A percentile compares a stretch with the other conserved stretches of the same genome.
Evolutionary conservation across 352 stramenopile species (phyloP).

Genomic region (Phytophthora aleatoria): DNA sequence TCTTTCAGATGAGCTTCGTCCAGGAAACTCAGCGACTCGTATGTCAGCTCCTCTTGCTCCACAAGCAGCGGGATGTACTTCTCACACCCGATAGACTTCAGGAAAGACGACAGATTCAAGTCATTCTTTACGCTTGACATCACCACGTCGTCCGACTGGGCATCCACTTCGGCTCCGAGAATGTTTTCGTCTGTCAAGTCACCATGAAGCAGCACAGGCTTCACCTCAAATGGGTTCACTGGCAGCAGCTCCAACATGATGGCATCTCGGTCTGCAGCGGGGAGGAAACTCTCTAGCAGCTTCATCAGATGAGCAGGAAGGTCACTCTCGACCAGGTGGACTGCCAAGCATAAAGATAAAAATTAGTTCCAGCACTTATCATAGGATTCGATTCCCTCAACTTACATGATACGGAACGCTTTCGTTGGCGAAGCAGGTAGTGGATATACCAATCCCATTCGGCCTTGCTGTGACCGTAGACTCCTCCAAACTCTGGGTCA

Average conservation of each 20-base stretch:
- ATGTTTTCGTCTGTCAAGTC: conserved; percentile 90
- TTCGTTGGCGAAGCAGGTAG: conserved; percentile 76
- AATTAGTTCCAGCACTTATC: neutral
- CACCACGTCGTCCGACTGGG: conserved; percentile 3
- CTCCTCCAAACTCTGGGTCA: conserved; percentile 42
- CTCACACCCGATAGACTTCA: conserved; percentile 51
- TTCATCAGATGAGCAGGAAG: conserved; percentile 68
- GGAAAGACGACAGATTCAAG: conserved; percentile 34
- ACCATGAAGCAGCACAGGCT: conserved; percentile 75
- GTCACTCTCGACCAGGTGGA: conserved; percentile 59
- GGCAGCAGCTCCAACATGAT: conserved; percentile 54
- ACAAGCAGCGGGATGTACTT: conserved; percentile 63
- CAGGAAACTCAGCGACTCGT: conserved; percentile 46
- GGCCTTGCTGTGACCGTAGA: conserved; percentile 70
- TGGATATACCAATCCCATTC: conserved; percentile 84
- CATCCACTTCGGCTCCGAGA: conserved; percentile 44
- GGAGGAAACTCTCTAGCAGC: conserved; percentile 66
- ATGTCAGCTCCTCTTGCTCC: conserved; percentile 64
- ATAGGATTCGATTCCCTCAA: neutral
- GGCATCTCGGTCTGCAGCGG: conserved; percentile 25
- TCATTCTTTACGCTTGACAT: conserved; percentile 13
- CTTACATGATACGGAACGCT: conserved; percentile 72
- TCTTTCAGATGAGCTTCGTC: conserved; percentile 60
- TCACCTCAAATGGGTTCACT: conserved; percentile 14
- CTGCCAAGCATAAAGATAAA: conserved; percentile 34